These are phyloP conservation scores for Globisporangium spiculum DNA, from an alignment of 352 stramenopile genomes.

Conservation along the genomic window DNA sequence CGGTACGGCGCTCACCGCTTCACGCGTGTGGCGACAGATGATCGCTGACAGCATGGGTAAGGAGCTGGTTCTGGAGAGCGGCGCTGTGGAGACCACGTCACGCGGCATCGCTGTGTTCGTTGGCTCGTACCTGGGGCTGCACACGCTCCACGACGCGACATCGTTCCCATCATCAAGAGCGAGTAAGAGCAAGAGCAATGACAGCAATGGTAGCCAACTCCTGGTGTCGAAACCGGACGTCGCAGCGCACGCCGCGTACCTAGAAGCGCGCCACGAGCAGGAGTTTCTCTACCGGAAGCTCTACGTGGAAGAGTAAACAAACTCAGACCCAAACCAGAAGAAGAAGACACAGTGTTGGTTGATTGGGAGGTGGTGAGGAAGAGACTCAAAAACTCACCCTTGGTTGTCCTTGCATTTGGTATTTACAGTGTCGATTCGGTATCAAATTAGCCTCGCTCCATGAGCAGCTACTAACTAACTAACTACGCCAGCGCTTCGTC, in stretches of 20 bases:
- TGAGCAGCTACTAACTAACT: background rate
- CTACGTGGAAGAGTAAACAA: constrained; percentile 28
- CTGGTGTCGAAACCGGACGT: constrained; percentile 41
- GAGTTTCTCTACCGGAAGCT: constrained; percentile 74
- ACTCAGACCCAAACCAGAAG: background rate
- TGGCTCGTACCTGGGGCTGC: constrained; percentile 54
- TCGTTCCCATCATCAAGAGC: constrained; percentile 17
- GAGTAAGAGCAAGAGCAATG: background rate
- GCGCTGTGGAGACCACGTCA: constrained; percentile 75
- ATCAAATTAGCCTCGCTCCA: background rate
- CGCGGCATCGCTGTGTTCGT: constrained; percentile 78
- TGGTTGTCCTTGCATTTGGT: background rate
- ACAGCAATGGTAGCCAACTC: constrained; percentile 20
- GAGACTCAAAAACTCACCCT: background rate
- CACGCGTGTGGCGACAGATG: constrained; percentile 86
- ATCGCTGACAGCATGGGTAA: constrained; percentile 76
- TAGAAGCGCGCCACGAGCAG: constrained; percentile 62
- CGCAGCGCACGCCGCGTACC: constrained; percentile 52
- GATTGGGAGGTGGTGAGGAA: background rate
- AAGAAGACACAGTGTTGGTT: background rate
- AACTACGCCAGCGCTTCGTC: constrained; percentile 67
- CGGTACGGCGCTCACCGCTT: constrained; percentile 77
- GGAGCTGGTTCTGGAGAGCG: constrained; percentile 64
- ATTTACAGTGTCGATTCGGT: background rate
- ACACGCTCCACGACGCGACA: constrained; percentile 42